phyloP scores from a whole-genome alignment of 208 protist genomes.

The Wallacemonas sp. region DNA sequence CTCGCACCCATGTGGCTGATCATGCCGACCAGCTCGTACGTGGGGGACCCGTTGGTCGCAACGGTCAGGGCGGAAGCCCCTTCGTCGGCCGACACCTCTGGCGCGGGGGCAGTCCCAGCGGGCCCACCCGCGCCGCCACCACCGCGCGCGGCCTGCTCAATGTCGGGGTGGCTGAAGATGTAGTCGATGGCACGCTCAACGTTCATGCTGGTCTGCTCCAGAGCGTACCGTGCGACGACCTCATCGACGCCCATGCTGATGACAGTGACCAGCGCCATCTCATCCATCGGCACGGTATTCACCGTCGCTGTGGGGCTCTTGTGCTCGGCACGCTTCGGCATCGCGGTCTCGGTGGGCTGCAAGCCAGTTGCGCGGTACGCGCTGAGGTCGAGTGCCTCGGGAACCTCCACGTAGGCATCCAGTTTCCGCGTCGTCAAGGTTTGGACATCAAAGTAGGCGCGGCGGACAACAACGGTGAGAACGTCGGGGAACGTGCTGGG shows the following conservation, averaged over 20 bases:
- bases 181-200: conserved; percentile 96
- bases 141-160: conserved; percentile 39
- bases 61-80: not conserved
- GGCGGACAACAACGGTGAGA: conserved; percentile 73
- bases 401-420: conserved; percentile 88
- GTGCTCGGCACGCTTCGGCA: conserved; percentile 39
- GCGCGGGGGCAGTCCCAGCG: not conserved
- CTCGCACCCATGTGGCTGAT: conserved; percentile 93
- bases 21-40: conserved; percentile 83
- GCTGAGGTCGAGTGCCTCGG: conserved; percentile 61
- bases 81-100: not conserved
- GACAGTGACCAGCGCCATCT: conserved; percentile 75
- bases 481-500: conserved; percentile 88
- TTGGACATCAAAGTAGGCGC: conserved; percentile 79
- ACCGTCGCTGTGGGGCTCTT: not conserved
- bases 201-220: conserved; percentile 89
- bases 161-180: conserved; percentile 94
- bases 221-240: conserved; percentile 66
- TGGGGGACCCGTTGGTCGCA: conserved; percentile 50
- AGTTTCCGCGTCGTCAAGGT: conserved; percentile 82
- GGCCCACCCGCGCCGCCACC: conserved; percentile 1
- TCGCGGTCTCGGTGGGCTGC: conserved; percentile 57
- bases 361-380: conserved; percentile 58
- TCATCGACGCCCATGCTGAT: conserved; percentile 90
- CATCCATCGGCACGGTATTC: conserved; percentile 45